Evolutionary conservation across 2,329 filamentous ascomycete genomes (phyloP).

Genomic region (Epichloe brachyelytri): DNA sequence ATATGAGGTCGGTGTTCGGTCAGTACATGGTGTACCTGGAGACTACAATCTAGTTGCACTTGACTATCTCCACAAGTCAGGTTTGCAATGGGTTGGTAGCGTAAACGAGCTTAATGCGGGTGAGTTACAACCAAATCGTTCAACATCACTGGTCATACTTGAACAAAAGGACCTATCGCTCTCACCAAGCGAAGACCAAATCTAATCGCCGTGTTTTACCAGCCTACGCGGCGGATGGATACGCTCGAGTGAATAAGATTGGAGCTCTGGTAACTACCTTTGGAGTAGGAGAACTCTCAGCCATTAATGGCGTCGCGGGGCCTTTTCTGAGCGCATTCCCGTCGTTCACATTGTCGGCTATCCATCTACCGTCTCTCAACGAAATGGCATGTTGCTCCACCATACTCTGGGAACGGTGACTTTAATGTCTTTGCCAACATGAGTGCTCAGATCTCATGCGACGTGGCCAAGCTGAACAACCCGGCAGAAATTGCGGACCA

Average conservation of each 20-base stretch:
- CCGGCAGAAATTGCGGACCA: constrained; percentile 56
- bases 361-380: constrained; percentile 35
- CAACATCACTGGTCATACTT: neutral
- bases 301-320: constrained; percentile 62
- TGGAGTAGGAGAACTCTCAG: constrained; percentile 62
- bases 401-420: constrained; percentile 64
- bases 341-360: constrained; percentile 55
- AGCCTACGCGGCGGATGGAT: constrained; percentile 72
- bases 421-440: constrained; percentile 76
- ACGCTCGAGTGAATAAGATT: constrained; percentile 60
- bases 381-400: constrained; percentile 39
- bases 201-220: constrained; percentile 10
- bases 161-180: neutral
- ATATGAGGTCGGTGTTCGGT: constrained; percentile 49
- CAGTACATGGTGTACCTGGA: constrained; percentile 56
- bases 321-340: constrained; percentile 59
- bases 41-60: constrained; percentile 61
- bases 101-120: constrained; percentile 63
- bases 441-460: constrained; percentile 58
- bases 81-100: constrained; percentile 53
- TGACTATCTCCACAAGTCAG: constrained; percentile 48
- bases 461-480: constrained; percentile 57
- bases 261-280: constrained; percentile 63
- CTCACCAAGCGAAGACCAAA: neutral
- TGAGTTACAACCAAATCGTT: constrained; percentile 18